Evolutionary conservation across 768 basidiomycete genomes (phyloP).

Genomic region (Leccinellum albellum): DNA sequence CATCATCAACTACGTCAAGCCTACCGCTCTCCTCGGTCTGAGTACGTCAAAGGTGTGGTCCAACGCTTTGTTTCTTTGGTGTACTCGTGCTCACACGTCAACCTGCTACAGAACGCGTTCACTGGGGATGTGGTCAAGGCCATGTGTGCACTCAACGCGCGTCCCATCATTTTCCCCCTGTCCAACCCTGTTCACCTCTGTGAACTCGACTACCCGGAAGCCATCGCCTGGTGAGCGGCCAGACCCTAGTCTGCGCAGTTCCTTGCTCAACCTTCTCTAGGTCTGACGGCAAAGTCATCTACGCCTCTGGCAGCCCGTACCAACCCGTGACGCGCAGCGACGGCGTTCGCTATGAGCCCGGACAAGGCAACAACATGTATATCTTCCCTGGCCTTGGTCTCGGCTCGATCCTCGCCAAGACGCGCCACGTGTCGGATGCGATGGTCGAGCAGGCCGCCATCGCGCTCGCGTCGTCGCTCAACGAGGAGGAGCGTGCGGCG

Average conservation of each 20-base stretch:
- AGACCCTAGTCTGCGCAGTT: not conserved
- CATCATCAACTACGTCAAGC: conserved; percentile 68
- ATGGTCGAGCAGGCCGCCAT: conserved; percentile 70
- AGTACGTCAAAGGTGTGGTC: conserved; percentile 46
- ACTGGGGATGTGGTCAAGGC: conserved; percentile 54
- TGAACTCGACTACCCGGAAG: conserved; percentile 60
- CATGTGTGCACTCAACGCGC: conserved; percentile 61
- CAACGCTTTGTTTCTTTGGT: not conserved
- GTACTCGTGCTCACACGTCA: conserved; percentile 1
- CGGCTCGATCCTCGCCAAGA: conserved; percentile 56
- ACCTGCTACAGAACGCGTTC: conserved; percentile 47
- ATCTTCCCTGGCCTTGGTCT: conserved; percentile 62
- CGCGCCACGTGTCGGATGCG: conserved; percentile 56
- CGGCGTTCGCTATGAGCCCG: conserved; percentile 53
- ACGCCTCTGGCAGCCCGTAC: conserved; percentile 74
- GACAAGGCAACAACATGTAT: conserved; percentile 83
- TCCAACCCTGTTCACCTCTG: conserved; percentile 66
- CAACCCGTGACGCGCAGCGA: conserved; percentile 43
- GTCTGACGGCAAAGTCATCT: conserved; percentile 65
- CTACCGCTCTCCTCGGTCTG: conserved; percentile 74
- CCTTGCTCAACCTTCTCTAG: conserved; percentile 25
- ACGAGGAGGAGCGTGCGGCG: conserved; percentile 48
- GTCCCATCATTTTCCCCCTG: conserved; percentile 80
- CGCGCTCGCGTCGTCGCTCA: conserved; percentile 56
- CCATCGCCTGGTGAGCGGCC: conserved; percentile 48